These are phyloP conservation scores for Pythium phragmiticola DNA, from an alignment of 352 stramenopile genomes.

Conservation along the genomic window DNA sequence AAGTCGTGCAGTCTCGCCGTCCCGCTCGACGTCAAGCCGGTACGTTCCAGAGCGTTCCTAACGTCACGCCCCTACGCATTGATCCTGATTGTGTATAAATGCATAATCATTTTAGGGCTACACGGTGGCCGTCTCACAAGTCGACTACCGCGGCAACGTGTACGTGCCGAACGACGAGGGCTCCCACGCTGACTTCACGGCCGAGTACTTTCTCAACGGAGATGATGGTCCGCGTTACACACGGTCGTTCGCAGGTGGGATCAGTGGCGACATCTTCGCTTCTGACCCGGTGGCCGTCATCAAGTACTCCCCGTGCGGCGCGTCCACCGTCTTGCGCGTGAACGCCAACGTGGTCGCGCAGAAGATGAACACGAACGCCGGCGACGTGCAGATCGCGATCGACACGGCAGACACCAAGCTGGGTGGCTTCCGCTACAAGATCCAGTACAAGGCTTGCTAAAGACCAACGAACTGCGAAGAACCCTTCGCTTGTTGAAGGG, in stretches of 20 bases:
- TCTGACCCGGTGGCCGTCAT: slow-evolving; percentile 30
- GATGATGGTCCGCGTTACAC: slow-evolving; percentile 31
- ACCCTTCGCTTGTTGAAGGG: not conserved
- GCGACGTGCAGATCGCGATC: slow-evolving; percentile 47
- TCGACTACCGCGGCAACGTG: slow-evolving; percentile 48
- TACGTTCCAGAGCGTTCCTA: not conserved
- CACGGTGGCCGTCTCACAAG: slow-evolving; percentile 33
- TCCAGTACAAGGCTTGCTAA: slow-evolving; percentile 32
- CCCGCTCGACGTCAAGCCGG: slow-evolving; percentile 37
- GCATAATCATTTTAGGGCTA: slow-evolving; percentile 3
- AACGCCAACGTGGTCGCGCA: slow-evolving; percentile 42
- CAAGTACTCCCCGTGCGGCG: slow-evolving; percentile 44
- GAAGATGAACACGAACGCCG: slow-evolving; percentile 27
- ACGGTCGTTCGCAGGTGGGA: slow-evolving; percentile 32
- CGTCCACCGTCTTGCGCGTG: slow-evolving; percentile 48
- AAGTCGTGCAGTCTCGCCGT: slow-evolving; percentile 42
- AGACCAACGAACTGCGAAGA: not conserved
- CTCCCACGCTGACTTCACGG: slow-evolving; percentile 39
- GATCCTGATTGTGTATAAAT: not conserved
- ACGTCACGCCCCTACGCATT: too few species aligned
- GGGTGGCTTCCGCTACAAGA: slow-evolving; percentile 45
- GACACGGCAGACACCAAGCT: slow-evolving; percentile 49
- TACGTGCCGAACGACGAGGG: slow-evolving; percentile 34
- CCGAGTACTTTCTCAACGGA: slow-evolving; percentile 52
- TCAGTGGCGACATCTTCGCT: slow-evolving; percentile 36